These are phyloP conservation scores for Naematelia encephala DNA, from an alignment of 768 basidiomycete genomes.

Conservation along the genomic window DNA sequence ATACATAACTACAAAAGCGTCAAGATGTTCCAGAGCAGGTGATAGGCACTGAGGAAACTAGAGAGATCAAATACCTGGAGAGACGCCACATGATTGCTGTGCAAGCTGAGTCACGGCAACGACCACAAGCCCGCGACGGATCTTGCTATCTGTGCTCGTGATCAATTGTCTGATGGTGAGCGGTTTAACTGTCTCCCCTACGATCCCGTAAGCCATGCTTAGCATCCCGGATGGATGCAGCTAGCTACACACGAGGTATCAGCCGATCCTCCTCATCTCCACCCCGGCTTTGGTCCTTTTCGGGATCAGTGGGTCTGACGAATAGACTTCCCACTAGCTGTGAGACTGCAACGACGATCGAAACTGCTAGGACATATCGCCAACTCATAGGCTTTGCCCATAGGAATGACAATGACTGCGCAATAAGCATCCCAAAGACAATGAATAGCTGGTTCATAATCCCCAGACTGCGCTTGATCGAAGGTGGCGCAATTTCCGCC, in stretches of 20 bases:
- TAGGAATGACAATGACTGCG: constrained; percentile 38
- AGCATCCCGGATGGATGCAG: too few species aligned
- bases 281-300: too few species aligned
- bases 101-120: constrained; percentile 36
- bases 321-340: constrained; percentile 35
- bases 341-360: constrained; percentile 22
- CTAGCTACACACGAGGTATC: too few species aligned
- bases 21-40: background rate
- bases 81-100: constrained; percentile 43
- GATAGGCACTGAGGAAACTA: too few species aligned
- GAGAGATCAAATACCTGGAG: constrained; percentile 27
- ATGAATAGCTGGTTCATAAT: constrained; percentile 46
- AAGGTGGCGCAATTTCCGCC: constrained; percentile 73
- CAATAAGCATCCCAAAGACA: constrained; percentile 42
- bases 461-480: constrained; percentile 56
- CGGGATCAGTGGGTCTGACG: background rate
- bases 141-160: constrained; percentile 17
- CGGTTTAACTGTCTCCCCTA: constrained; percentile 3
- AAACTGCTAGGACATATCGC: constrained; percentile 39
- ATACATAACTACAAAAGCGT: constrained; percentile 64
- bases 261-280: too few species aligned
- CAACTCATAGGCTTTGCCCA: constrained; percentile 32
- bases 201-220: too few species aligned
- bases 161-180: constrained; percentile 29
- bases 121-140: constrained; percentile 30